A percentile compares a stretch with the other conserved stretches of the same genome.
phyloP scores from a whole-genome alignment of 495 filamentous ascomycete species.

The Aspergillus incahuasiensis region DNA sequence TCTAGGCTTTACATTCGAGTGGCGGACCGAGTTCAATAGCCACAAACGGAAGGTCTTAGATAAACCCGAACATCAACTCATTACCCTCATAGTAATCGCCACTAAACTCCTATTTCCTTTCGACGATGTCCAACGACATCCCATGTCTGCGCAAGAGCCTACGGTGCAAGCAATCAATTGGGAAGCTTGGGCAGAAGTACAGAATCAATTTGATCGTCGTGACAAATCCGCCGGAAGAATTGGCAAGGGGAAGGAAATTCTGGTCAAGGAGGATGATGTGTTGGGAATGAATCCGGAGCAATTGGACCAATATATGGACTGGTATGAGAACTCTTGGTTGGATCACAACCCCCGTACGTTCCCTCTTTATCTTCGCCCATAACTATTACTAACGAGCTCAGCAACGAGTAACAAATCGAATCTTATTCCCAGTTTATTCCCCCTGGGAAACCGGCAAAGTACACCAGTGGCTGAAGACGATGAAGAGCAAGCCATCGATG shows the following conservation, averaged over 20 bases:
- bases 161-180: slow-evolving; percentile 63
- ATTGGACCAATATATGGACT: slow-evolving; percentile 81
- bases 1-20: slow-evolving; percentile 53
- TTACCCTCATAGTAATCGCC: slow-evolving; percentile 67
- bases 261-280: slow-evolving; percentile 62
- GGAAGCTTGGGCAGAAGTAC: slow-evolving; percentile 60
- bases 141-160: slow-evolving; percentile 54
- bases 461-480: slow-evolving; percentile 11
- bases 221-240: slow-evolving; percentile 23
- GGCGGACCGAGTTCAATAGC: slow-evolving; percentile 34
- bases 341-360: slow-evolving; percentile 30
- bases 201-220: slow-evolving; percentile 36
- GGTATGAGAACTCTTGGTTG: slow-evolving; percentile 76
- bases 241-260: slow-evolving; percentile 38
- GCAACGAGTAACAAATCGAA: slow-evolving; percentile 39
- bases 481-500: slow-evolving; percentile 26
- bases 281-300: slow-evolving; percentile 62
- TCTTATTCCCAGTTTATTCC: slow-evolving; percentile 45
- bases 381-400: slow-evolving; percentile 6
- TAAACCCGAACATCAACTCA: slow-evolving; percentile 70
- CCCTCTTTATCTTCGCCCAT: not conserved
- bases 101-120: slow-evolving; percentile 78
- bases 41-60: slow-evolving; percentile 28
- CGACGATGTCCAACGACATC: slow-evolving; percentile 55
- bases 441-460: slow-evolving; percentile 11